Evolutionary conservation across 176 grass and related monocot genomes (phyloP).

Genomic region (Secale cereale): DNA sequence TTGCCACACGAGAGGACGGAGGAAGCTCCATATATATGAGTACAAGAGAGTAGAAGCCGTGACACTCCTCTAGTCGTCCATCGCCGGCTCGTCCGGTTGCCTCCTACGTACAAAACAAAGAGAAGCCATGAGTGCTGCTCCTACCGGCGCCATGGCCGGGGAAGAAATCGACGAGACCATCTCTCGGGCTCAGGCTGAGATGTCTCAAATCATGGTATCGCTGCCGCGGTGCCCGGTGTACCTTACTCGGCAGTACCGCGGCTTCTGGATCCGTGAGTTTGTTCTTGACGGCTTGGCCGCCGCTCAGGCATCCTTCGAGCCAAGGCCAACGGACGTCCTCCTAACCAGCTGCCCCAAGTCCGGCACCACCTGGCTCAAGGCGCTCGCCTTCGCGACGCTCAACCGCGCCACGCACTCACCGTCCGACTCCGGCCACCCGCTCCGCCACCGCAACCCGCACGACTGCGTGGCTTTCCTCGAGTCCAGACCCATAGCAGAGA

Average conservation of each 20-base stretch:
- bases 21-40: too few relatives aligned
- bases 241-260: background rate
- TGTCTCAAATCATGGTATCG: background rate
- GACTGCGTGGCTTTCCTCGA: background rate
- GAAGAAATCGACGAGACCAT: background rate
- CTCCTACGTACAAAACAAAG: too few relatives aligned
- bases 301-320: background rate
- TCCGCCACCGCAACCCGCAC: background rate
- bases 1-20: too few relatives aligned
- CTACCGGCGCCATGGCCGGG: too few relatives aligned
- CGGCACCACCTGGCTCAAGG: slow-evolving; percentile 48
- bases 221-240: background rate
- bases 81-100: too few relatives aligned
- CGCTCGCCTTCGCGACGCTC: slow-evolving; percentile 4
- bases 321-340: background rate
- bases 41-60: too few relatives aligned
- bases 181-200: background rate
- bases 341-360: slow-evolving; percentile 37
- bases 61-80: too few relatives aligned
- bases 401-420: background rate
- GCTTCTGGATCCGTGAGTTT: background rate
- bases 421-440: background rate
- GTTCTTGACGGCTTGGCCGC: background rate
- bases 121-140: too few relatives aligned
- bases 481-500: background rate